A percentile compares a stretch with the other conserved stretches of the same genome.
phyloP scores from a whole-genome alignment of 257 asterid species.

The Parsonsia alboflavescens region DNA sequence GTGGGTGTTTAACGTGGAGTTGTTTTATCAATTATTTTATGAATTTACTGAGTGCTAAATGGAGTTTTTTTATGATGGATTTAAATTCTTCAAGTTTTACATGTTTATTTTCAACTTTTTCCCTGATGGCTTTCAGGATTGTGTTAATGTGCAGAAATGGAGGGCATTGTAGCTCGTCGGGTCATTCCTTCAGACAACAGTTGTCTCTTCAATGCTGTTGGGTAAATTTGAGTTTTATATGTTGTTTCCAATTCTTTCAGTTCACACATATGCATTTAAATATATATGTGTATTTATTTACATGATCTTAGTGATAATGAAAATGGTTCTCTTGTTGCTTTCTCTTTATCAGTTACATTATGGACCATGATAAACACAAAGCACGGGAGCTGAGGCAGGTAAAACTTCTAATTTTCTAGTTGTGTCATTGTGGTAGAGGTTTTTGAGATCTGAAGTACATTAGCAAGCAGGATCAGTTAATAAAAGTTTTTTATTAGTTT shows the following conservation, averaged over 20 bases:
- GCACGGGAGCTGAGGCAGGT: constrained; percentile 95
- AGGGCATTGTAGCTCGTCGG: constrained; percentile 69
- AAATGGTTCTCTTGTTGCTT: constrained; percentile 13
- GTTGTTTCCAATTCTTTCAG: background rate
- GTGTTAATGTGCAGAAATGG: constrained; percentile 35
- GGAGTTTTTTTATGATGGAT: background rate
- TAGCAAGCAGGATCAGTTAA: background rate
- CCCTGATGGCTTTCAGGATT: constrained; percentile 13
- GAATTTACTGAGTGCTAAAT: too few species aligned
- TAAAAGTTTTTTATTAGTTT: background rate
- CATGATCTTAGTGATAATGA: constrained; percentile 1
- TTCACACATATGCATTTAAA: background rate
- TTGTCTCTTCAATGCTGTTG: constrained; percentile 96
- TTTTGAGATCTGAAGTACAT: background rate
- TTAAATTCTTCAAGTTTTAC: background rate
- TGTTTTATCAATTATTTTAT: background rate
- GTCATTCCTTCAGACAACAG: constrained; percentile 94
- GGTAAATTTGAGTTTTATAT: constrained; percentile 41
- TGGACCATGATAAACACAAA: constrained; percentile 82
- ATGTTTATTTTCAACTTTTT: background rate
- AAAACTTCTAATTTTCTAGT: constrained; percentile 2
- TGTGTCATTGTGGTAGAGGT: background rate
- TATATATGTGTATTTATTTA: too few species aligned
- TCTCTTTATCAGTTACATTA: constrained; percentile 60
- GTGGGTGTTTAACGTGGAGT: background rate